A percentile compares a stretch with the other conserved stretches of the same genome.
These are phyloP conservation scores for Sindora glabra DNA, from an alignment of 306 rosid species.

Conservation along the genomic window DNA sequence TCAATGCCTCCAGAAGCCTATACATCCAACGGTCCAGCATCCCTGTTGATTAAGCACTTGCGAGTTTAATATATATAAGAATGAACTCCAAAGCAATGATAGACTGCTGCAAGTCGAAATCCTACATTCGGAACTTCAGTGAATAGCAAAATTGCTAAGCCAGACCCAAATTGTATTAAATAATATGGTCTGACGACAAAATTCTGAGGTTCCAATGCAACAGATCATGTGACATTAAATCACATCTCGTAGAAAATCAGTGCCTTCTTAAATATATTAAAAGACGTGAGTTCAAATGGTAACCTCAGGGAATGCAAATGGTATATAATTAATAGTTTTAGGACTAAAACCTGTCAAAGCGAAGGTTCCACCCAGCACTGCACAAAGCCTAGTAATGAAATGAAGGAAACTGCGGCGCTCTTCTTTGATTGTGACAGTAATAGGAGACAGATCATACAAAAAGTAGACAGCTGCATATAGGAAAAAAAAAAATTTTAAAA, in stretches of 20 bases:
- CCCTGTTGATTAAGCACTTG: constrained; percentile 36
- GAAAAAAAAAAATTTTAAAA: constrained; percentile 11
- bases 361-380: constrained; percentile 93
- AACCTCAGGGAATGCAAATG: neutral
- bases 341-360: constrained; percentile 75
- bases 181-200: neutral
- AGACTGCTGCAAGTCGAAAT: neutral
- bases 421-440: constrained; percentile 92
- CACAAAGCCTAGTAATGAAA: constrained; percentile 92
- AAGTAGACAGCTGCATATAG: constrained; percentile 85
- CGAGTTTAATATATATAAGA: neutral
- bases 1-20: constrained; percentile 64
- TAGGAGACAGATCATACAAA: constrained; percentile 95
- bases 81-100: neutral
- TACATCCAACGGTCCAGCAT: constrained; percentile 96
- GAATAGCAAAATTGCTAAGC: constrained; percentile 1
- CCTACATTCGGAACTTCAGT: too few species aligned
- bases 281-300: neutral
- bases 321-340: neutral
- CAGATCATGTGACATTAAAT: too few species aligned
- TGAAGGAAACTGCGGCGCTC: constrained; percentile 97
- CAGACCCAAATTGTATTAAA: neutral
- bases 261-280: neutral
- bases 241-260: too few species aligned
- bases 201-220: neutral